Conservation (phyloP, 2,329 filamentous ascomycete genomes). For the Lecanicillium sp. region DNA sequence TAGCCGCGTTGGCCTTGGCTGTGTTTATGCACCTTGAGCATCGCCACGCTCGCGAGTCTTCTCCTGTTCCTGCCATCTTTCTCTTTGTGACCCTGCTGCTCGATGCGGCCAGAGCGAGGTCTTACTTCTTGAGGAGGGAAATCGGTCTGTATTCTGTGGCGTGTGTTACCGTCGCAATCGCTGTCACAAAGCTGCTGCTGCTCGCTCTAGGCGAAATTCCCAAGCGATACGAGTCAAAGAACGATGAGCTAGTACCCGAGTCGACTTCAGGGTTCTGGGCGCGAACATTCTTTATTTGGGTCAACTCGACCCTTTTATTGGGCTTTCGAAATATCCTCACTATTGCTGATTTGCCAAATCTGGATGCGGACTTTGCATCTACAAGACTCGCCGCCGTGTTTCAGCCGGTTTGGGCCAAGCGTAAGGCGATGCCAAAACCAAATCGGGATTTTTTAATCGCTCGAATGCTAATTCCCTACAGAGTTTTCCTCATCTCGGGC, state of each 20-base stretch:
- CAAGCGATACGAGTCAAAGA: conserved; percentile 14
- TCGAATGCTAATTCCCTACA: too few species aligned
- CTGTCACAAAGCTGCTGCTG: conserved; percentile 10
- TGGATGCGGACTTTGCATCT: not conserved
- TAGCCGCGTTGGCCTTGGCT: too few species aligned
- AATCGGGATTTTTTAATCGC: too few species aligned
- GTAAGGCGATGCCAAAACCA: too few species aligned
- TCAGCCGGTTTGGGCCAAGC: conserved; percentile 14
- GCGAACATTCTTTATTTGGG: conserved; percentile 1
- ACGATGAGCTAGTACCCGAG: conserved; percentile 19
- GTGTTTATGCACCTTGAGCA: conserved; percentile 21
- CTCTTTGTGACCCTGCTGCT: conserved; percentile 23
- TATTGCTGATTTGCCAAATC: not conserved
- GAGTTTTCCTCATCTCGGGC: too few species aligned
- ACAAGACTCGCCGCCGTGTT: not conserved
- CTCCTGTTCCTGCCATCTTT: conserved; percentile 21
- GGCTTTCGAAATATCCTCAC: not conserved
- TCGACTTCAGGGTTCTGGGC: conserved; percentile 15
- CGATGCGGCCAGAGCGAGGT: conserved; percentile 17
- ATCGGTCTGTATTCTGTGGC: too few species aligned
- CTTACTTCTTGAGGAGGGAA: too few species aligned
- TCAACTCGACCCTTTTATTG: conserved; percentile 4
- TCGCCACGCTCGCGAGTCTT: conserved; percentile 20
- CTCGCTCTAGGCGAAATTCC: conserved; percentile 22
- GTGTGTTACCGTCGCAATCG: conserved; percentile 17